These are phyloP conservation scores for Cyanodermella asteris DNA, from an alignment of 2,329 filamentous ascomycete genomes.

Conservation along the genomic window DNA sequence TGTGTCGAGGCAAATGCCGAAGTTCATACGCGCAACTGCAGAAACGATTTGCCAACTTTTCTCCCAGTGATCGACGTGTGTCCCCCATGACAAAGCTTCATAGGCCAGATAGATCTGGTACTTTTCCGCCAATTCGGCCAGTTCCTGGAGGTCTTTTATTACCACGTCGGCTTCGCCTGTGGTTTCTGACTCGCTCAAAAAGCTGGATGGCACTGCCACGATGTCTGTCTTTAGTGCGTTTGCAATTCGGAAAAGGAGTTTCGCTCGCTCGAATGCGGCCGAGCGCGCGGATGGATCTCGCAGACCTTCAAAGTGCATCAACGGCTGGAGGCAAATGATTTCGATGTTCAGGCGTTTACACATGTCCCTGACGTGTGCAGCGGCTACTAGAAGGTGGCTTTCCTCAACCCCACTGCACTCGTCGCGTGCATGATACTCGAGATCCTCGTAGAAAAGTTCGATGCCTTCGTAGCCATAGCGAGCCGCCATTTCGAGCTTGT, in stretches of 20 bases:
- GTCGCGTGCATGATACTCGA: constrained; percentile 35
- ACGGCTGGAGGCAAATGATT: constrained; percentile 53
- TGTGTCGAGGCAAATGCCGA: constrained; percentile 17
- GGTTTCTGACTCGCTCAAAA: constrained; percentile 28
- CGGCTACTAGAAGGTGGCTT: constrained; percentile 33
- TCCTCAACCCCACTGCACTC: constrained; percentile 20
- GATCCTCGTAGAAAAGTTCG: constrained; percentile 60
- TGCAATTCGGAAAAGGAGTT: constrained; percentile 47
- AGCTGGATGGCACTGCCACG: constrained; percentile 53
- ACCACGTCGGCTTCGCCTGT: constrained; percentile 33
- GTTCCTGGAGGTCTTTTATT: constrained; percentile 36
- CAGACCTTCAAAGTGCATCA: constrained; percentile 57
- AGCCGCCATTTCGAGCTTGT: constrained; percentile 47
- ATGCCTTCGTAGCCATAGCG: constrained; percentile 45
- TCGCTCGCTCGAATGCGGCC: constrained; percentile 37
- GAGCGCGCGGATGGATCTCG: constrained; percentile 37
- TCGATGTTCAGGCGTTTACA: constrained; percentile 33
- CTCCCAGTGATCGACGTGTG: constrained; percentile 15
- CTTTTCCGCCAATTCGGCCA: constrained; percentile 43
- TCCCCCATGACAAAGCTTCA: constrained; percentile 35
- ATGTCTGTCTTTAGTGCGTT: constrained; percentile 44
- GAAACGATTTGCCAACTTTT: constrained; percentile 11
- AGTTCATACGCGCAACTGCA: constrained; percentile 14
- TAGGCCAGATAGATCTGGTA: constrained; percentile 46
- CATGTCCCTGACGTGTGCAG: constrained; percentile 32